Evolutionary conservation across 805 yeast species (phyloP).

Genomic region (Naumovozyma baii): DNA sequence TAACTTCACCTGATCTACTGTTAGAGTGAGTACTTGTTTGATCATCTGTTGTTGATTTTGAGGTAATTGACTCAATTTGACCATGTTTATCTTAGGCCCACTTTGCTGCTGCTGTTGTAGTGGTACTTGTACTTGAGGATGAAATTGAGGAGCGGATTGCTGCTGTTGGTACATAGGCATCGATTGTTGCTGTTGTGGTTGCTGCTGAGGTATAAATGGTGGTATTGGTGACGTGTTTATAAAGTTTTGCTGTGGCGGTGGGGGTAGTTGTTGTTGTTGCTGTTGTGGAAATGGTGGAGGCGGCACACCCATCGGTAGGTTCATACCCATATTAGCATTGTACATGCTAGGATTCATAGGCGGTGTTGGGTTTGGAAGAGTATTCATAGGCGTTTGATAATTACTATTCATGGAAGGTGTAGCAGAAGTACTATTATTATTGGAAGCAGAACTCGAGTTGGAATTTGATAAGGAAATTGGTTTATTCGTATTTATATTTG

Average conservation of each 20-base stretch:
- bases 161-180: constrained; percentile 11
- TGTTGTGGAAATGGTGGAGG: constrained; percentile 8
- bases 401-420: constrained; percentile 5
- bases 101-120: constrained; percentile 26
- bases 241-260: constrained; percentile 1
- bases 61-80: constrained; percentile 42
- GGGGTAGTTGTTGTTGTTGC: constrained; percentile 3
- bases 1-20: constrained; percentile 34
- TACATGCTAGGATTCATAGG: not conserved
- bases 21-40: constrained; percentile 38
- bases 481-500: constrained; percentile 2
- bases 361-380: constrained; percentile 8
- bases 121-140: constrained; percentile 9
- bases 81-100: constrained; percentile 39
- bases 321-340: constrained; percentile 4
- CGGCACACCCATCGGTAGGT: constrained; percentile 3
- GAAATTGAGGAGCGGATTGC: constrained; percentile 8
- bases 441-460: constrained; percentile 5
- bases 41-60: constrained; percentile 50
- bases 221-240: not conserved
- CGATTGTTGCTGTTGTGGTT: constrained; percentile 10
- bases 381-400: constrained; percentile 9
- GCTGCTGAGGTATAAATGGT: constrained; percentile 9
- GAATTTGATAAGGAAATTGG: constrained; percentile 5
- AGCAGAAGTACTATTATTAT: constrained; percentile 7